Conservation (phyloP, 805 yeast species). For the Lipomyces kockii region DNA sequence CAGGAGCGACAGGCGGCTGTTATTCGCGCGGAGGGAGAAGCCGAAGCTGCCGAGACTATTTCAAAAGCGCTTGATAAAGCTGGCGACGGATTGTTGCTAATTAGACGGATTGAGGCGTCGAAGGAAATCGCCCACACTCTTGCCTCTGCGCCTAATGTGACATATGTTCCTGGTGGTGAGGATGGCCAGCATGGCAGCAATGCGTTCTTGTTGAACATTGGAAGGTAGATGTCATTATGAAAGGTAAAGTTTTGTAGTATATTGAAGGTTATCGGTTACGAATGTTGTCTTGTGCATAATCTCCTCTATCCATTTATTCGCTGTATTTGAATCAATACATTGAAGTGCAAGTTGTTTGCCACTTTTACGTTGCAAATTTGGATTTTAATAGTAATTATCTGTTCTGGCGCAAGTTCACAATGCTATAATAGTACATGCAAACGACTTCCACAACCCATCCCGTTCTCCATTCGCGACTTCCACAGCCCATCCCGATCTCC, state of each 20-base stretch:
- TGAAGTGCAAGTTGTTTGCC: not conserved
- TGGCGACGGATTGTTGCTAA: constrained; percentile 92
- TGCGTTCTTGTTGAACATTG: constrained; percentile 45
- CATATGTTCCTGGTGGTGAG: constrained; percentile 69
- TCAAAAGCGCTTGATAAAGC: constrained; percentile 90
- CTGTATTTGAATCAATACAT: not conserved
- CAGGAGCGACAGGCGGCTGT: constrained; percentile 95
- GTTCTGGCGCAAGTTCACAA: not conserved
- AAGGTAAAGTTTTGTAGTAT: not conserved
- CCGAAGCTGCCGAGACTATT: constrained; percentile 95
- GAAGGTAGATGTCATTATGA: constrained; percentile 20
- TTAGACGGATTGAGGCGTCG: constrained; percentile 94
- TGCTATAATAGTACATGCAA: constrained; percentile 3
- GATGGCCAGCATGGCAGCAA: constrained; percentile 32
- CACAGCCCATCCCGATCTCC: not conserved
- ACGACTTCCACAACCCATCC: not conserved
- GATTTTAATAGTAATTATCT: not conserved
- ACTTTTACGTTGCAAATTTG: not conserved
- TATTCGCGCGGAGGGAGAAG: constrained; percentile 98
- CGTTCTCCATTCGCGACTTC: not conserved
- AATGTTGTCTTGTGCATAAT: not conserved
- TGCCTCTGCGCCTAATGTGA: constrained; percentile 80
- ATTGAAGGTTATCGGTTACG: not conserved
- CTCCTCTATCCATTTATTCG: not conserved
- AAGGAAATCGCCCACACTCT: constrained; percentile 92